phyloP scores from a whole-genome alignment of 108 stramenopile genomes.

The Nannochloropsis gaditana region DNA sequence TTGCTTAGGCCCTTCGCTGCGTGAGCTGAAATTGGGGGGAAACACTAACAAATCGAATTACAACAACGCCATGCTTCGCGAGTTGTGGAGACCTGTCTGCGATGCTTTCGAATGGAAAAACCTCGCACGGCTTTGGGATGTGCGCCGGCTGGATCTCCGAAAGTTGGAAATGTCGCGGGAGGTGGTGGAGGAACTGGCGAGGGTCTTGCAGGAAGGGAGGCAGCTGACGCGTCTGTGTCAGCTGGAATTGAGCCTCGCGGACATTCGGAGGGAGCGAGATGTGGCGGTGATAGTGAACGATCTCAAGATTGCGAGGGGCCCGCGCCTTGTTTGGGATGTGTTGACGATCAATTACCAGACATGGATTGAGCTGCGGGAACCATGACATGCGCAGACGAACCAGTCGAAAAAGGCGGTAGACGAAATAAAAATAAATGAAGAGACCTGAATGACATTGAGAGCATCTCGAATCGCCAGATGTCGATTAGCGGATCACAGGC shows the following conservation, averaged over 20 bases:
- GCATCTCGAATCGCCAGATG: too few species aligned
- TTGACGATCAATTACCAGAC: background rate
- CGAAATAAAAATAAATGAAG: too few species aligned
- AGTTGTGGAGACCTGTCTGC: background rate
- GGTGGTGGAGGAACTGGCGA: constrained; percentile 3
- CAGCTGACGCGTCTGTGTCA: background rate
- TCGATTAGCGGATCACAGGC: too few species aligned
- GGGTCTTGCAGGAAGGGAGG: background rate
- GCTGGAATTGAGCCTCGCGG: background rate
- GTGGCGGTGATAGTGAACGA: constrained; percentile 6
- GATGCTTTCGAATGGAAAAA: too few species aligned
- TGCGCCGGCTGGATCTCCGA: background rate
- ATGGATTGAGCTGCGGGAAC: too few species aligned
- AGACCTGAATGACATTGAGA: too few species aligned
- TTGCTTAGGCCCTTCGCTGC: background rate
- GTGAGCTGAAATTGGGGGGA: background rate
- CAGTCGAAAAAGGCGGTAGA: too few species aligned
- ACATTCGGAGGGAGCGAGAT: background rate
- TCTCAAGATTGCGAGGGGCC: background rate
- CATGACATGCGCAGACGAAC: too few species aligned
- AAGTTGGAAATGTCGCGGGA: background rate
- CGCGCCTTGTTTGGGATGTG: background rate
- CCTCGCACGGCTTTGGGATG: background rate
- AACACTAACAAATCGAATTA: background rate
- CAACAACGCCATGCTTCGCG: constrained; percentile 7